Conservation (phyloP, 176 grass and related monocot species). For the Otatea glauca region DNA sequence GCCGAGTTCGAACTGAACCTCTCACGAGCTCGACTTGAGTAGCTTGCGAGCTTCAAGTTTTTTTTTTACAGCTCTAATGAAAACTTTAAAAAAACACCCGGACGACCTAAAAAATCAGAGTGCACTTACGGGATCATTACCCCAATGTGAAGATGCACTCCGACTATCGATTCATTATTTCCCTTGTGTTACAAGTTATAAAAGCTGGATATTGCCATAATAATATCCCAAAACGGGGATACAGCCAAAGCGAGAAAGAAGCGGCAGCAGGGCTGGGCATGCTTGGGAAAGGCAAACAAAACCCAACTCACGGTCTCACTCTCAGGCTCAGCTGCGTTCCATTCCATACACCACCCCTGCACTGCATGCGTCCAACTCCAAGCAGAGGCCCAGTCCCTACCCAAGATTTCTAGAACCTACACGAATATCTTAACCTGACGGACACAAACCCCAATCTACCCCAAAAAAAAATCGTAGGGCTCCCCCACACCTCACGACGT, state of each 20-base stretch:
- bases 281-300: neutral
- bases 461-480: neutral
- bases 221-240: neutral
- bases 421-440: conserved; percentile 10
- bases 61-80: too few relatives aligned
- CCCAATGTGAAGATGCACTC: neutral
- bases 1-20: too few relatives aligned
- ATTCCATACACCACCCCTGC: too few relatives aligned
- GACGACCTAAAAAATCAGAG: neutral
- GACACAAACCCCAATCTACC: neutral
- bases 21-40: too few relatives aligned
- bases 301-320: neutral
- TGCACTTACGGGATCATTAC: neutral
- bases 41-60: too few relatives aligned
- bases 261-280: neutral
- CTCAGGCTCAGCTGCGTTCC: too few relatives aligned
- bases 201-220: neutral
- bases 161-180: neutral
- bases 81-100: neutral
- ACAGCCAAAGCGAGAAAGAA: conserved; percentile 8
- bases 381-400: neutral
- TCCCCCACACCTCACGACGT: conserved; percentile 43
- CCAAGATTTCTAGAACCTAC: conserved; percentile 59
- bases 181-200: neutral
- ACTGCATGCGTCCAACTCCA: too few relatives aligned